These are phyloP conservation scores for Chlorella ohadii DNA, from an alignment of 139 green algal species.

Conservation along the genomic window DNA sequence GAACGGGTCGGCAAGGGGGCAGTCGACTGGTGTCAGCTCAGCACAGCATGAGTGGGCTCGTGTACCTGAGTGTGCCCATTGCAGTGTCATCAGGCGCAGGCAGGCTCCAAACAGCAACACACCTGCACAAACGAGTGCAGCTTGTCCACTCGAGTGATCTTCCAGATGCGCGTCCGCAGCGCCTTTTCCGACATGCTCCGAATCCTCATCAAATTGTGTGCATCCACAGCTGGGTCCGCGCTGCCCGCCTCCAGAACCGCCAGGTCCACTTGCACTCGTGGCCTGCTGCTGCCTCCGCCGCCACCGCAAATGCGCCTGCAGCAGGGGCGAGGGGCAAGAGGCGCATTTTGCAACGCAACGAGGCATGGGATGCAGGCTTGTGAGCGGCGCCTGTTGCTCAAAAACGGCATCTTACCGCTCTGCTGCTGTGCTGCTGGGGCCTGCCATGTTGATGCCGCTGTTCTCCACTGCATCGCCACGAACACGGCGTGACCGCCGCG, in stretches of 20 bases:
- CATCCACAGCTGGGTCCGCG: background rate
- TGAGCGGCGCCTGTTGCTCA: background rate
- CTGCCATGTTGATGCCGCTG: background rate
- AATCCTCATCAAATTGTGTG: background rate
- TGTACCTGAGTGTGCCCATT: too few relatives aligned
- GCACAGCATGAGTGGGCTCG: too few relatives aligned
- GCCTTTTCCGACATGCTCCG: constrained; percentile 9
- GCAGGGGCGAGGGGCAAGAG: background rate
- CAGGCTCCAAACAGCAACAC: background rate
- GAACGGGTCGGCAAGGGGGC: background rate
- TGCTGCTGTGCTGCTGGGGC: background rate
- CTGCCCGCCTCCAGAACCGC: background rate
- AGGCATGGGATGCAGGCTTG: background rate
- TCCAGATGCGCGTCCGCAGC: constrained; percentile 32
- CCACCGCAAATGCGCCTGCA: background rate
- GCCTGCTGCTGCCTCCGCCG: background rate
- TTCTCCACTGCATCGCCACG: background rate
- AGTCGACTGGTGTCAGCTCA: too few relatives aligned
- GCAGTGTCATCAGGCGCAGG: too few relatives aligned
- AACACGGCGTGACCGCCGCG: background rate
- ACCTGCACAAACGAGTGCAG: background rate
- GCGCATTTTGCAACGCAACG: background rate
- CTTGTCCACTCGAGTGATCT: constrained; percentile 25
- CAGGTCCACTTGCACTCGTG: background rate
- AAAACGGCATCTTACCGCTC: background rate